Evolutionary conservation across 1,284 basidiomycete genomes (phyloP), one percentile per base, ranked within the genome.

Genomic region (Afroboletus lepidellus): DNA sequence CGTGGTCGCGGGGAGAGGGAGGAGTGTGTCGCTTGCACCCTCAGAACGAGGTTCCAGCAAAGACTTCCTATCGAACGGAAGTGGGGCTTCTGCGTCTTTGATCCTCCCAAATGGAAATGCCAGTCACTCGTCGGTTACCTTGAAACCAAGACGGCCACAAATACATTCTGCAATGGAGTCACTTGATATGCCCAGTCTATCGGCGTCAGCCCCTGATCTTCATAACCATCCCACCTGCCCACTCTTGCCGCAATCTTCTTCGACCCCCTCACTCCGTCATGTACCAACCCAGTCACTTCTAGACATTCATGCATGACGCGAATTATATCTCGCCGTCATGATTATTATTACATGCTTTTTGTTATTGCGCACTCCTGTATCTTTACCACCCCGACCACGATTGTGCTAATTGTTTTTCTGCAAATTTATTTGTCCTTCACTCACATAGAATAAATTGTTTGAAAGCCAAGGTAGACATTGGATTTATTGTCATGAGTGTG

Each of bases 1-100:
- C 52, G 83, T 84, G 16, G 79, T 72, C 11, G 73, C 81, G 23
- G 73, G 74, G 52, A 68, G 76, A 56, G 68, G 65, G 57, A 71
- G 71, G 56, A 72, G 71, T 53, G 68, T 60, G 55, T 66, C 65
- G 16, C 54, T 63, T 48, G 57, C 65, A 23, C 60, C 62, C 34
- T 66, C 57, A 3, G 69, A 70, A 48, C 63, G 47, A 37, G 46
- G 41, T 30, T 37, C 60, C 34, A 53, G 41, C 50, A 54, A 46
- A 27, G 48, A 52, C 29, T 30, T 46, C 3, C 45, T 55, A 9
- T 48, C 49, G 20, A 64, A 56, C 25, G 60, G 54, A 20, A 53
- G 49, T 15, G 50, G 56, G 23, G 48, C 44, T 32, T 27, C 32
- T 27, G 16, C 39, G 18, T 51, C 64, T 29, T 48, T 54, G 34